Evolutionary conservation across 768 basidiomycete genomes (phyloP).

Genomic region (Suillus plorans): DNA sequence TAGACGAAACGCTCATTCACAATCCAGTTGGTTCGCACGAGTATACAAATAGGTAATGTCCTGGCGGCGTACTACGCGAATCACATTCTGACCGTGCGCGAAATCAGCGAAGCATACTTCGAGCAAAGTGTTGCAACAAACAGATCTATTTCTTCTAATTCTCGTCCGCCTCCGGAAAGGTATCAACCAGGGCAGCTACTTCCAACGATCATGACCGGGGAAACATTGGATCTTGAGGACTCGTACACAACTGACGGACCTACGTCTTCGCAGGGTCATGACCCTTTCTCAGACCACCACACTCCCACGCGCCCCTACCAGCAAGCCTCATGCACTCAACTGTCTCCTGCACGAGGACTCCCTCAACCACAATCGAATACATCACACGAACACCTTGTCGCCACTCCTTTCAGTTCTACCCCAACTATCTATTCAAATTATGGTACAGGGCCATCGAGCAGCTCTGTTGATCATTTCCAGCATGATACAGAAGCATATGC

Average conservation of each 20-base stretch:
- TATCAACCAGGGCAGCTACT: conserved; percentile 65
- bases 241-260: conserved; percentile 1
- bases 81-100: neutral
- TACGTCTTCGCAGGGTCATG: conserved; percentile 27
- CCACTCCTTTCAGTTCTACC: conserved; percentile 24
- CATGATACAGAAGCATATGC: conserved; percentile 70
- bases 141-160: conserved; percentile 5
- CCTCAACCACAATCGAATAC: conserved; percentile 22
- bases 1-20: conserved; percentile 3
- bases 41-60: conserved; percentile 5
- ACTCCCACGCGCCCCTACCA: conserved; percentile 24
- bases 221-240: conserved; percentile 55
- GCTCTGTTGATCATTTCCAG: conserved; percentile 54
- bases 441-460: conserved; percentile 24
- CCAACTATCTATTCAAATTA: conserved; percentile 11
- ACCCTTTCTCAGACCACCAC: conserved; percentile 31
- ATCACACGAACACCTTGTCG: conserved; percentile 18
- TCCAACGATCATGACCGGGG: conserved; percentile 63
- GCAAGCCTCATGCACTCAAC: conserved; percentile 37
- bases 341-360: conserved; percentile 33
- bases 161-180: conserved; percentile 28
- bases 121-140: neutral
- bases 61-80: neutral
- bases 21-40: conserved; percentile 6
- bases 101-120: conserved; percentile 8